These are phyloP conservation scores for Penicillium sp. DNA, from an alignment of 2,329 filamentous ascomycete species.

Conservation along the genomic window DNA sequence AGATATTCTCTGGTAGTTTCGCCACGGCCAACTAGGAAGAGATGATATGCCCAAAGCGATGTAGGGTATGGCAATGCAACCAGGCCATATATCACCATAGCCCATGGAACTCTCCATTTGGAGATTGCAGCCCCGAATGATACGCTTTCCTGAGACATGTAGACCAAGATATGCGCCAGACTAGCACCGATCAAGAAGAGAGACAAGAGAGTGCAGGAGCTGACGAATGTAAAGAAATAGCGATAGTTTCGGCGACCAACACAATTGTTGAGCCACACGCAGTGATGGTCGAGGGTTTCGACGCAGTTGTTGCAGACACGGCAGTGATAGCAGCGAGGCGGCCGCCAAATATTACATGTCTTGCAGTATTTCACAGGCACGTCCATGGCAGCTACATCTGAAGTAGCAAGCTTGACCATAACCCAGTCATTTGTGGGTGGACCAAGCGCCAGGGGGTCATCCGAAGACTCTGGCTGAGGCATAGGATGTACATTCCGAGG, in stretches of 20 bases:
- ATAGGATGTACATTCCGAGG: slow-evolving; percentile 89
- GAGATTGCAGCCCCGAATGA: slow-evolving; percentile 68
- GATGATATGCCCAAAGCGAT: slow-evolving; percentile 80
- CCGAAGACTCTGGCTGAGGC: slow-evolving; percentile 69
- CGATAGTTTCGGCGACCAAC: slow-evolving; percentile 96
- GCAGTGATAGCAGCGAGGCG: slow-evolving; percentile 92
- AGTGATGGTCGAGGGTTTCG: slow-evolving; percentile 96
- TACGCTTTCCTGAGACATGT: slow-evolving; percentile 61
- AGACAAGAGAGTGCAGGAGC: slow-evolving; percentile 71
- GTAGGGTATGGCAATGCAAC: slow-evolving; percentile 75
- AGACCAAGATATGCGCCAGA: slow-evolving; percentile 76
- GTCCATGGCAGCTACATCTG: slow-evolving; percentile 82
- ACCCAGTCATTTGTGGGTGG: slow-evolving; percentile 93
- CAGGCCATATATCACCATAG: slow-evolving; percentile 80
- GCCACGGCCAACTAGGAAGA: slow-evolving; percentile 85
- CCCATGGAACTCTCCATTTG: slow-evolving; percentile 76
- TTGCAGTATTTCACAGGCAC: slow-evolving; percentile 98
- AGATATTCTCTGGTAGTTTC: slow-evolving; percentile 96
- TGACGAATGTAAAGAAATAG: slow-evolving; percentile 93
- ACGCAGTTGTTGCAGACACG: slow-evolving; percentile 96
- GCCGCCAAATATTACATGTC: slow-evolving; percentile 96
- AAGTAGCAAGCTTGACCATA: slow-evolving; percentile 76
- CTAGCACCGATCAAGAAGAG: slow-evolving; percentile 74
- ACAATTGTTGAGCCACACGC: slow-evolving; percentile 98
- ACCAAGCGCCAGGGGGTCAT: slow-evolving; percentile 77